A percentile compares a stretch with the other conserved stretches of the same genome.
phyloP scores from a whole-genome alignment of 192 early-diverging fungal species.

The Chytriomyces sp. region DNA sequence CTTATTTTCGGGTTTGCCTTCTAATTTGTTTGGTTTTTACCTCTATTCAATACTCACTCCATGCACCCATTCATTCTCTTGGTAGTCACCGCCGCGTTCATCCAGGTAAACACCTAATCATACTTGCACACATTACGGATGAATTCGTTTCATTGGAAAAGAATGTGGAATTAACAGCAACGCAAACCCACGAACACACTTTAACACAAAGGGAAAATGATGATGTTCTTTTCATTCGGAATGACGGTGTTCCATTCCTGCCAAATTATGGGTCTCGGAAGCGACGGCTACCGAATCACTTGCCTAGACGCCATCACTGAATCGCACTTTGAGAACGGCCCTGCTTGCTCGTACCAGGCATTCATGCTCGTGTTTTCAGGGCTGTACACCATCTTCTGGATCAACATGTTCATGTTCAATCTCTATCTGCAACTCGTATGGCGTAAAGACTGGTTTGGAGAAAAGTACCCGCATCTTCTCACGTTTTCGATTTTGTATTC shows the following conservation, averaged over 20 bases:
- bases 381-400: not conserved
- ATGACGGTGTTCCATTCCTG: not conserved
- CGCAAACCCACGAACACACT: too few species aligned
- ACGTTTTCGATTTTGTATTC: not conserved
- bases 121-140: not conserved
- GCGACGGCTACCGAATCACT: not conserved
- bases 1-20: not conserved
- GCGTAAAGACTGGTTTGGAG: conserved; percentile 3
- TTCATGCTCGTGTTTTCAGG: not conserved
- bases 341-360: not conserved
- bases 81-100: not conserved
- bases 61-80: not conserved
- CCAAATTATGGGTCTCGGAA: not conserved
- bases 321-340: not conserved
- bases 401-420: not conserved
- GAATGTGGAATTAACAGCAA: too few species aligned
- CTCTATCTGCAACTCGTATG: conserved; percentile 3
- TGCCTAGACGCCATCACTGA: conserved; percentile 2
- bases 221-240: not conserved
- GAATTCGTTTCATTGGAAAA: not conserved
- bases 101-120: not conserved
- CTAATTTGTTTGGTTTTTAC: not conserved
- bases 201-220: not conserved
- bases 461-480: not conserved
- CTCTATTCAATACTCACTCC: not conserved